Percentiles rank a stretch among this genome's conserved stretches.
Evolutionary conservation across 2,329 filamentous ascomycete genomes (phyloP).

Genomic region (Annulohypoxylon truncatum): DNA sequence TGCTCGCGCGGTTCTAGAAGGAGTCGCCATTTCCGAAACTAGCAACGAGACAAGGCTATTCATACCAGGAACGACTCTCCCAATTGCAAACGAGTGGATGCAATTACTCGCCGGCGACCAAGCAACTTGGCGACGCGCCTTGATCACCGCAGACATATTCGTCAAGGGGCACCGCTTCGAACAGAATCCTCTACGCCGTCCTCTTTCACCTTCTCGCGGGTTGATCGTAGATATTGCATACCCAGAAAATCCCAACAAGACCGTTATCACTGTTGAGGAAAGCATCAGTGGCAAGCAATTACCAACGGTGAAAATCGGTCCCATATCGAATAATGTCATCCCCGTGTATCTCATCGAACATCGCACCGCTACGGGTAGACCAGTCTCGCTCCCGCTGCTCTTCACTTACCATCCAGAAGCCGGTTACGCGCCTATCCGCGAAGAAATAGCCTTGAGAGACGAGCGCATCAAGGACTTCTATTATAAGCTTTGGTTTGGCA

Average conservation of each 20-base stretch:
- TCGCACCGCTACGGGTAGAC: conserved; percentile 81
- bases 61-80: conserved; percentile 34
- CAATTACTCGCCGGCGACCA: conserved; percentile 31
- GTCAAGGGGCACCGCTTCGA: conserved; percentile 33
- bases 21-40: conserved; percentile 35
- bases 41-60: conserved; percentile 29
- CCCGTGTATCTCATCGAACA: conserved; percentile 89
- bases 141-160: conserved; percentile 30
- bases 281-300: conserved; percentile 25
- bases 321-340: conserved; percentile 53
- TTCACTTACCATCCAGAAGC: conserved; percentile 94
- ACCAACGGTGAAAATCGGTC: conserved; percentile 34
- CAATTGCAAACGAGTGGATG: conserved; percentile 29
- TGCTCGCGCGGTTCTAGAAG: conserved; percentile 15
- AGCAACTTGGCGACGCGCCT: conserved; percentile 33
- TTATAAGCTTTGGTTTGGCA: conserved; percentile 93
- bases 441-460: conserved; percentile 92
- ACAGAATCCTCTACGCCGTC: conserved; percentile 33
- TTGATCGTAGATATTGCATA: conserved; percentile 29
- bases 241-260: conserved; percentile 24
- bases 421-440: conserved; percentile 92
- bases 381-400: conserved; percentile 81
- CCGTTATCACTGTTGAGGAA: conserved; percentile 32
- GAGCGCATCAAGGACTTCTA: conserved; percentile 99
- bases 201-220: conserved; percentile 33